A percentile compares a stretch with the other conserved stretches of the same genome.
These are phyloP conservation scores for Phytophthora syringae DNA, from an alignment of 352 stramenopile genomes.

Conservation along the genomic window DNA sequence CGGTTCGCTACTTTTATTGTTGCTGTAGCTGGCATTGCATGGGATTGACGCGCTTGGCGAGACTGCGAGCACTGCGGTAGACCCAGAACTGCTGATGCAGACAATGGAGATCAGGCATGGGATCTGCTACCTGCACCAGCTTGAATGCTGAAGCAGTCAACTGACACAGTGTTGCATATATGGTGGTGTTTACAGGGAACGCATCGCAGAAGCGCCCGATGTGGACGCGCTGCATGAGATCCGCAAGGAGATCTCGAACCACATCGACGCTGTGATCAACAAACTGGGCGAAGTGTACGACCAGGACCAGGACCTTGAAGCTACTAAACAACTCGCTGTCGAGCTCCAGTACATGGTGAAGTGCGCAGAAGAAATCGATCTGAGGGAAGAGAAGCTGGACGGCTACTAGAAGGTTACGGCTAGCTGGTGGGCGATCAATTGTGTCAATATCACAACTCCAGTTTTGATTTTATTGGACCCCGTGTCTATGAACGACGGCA, in stretches of 20 bases:
- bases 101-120: slow-evolving; percentile 85
- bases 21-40: slow-evolving; percentile 69
- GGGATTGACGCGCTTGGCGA: slow-evolving; percentile 84
- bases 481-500: slow-evolving; percentile 12
- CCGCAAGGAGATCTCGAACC: slow-evolving; percentile 61
- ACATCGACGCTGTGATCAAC: slow-evolving; percentile 77
- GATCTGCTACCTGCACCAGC: not conserved
- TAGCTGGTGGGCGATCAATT: slow-evolving; percentile 13
- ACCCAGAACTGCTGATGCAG: slow-evolving; percentile 79
- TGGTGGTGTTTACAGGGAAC: slow-evolving; percentile 52
- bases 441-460: slow-evolving; percentile 12
- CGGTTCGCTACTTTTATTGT: not conserved
- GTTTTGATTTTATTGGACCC: slow-evolving; percentile 11
- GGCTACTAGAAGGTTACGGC: slow-evolving; percentile 24
- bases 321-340: slow-evolving; percentile 72
- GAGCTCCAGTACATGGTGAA: slow-evolving; percentile 91
- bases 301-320: slow-evolving; percentile 72
- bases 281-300: slow-evolving; percentile 84
- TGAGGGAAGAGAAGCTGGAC: slow-evolving; percentile 78
- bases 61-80: slow-evolving; percentile 74
- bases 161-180: slow-evolving; percentile 9
- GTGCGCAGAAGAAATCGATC: slow-evolving; percentile 82
- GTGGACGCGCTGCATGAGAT: slow-evolving; percentile 63
- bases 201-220: slow-evolving; percentile 64
- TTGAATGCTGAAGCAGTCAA: not conserved